These are phyloP conservation scores for Zymoseptoria brevis DNA, from an alignment of 2,329 filamentous ascomycete genomes.

Conservation along the genomic window DNA sequence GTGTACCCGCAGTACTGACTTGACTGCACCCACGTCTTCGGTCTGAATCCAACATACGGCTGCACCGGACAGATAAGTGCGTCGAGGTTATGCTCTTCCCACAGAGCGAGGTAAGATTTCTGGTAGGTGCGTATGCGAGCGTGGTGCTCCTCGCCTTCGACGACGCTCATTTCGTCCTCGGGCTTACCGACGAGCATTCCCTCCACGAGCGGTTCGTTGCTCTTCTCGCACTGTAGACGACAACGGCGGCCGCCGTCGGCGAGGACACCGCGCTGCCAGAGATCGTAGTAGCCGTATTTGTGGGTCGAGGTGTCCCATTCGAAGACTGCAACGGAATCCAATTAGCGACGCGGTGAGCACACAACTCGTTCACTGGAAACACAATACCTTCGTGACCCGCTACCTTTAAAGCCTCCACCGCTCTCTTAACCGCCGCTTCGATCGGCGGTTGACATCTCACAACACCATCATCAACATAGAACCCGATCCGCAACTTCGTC, in stretches of 20 bases:
- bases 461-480: too few species aligned
- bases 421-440: too few species aligned
- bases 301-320: slow-evolving; percentile 13
- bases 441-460: too few species aligned
- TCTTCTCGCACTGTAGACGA: slow-evolving; percentile 9
- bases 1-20: slow-evolving; percentile 17
- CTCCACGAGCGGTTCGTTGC: slow-evolving; percentile 17
- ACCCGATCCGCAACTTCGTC: slow-evolving; percentile 12
- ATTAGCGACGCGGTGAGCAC: too few species aligned
- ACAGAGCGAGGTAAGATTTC: slow-evolving; percentile 30
- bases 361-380: too few species aligned
- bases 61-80: slow-evolving; percentile 39
- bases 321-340: slow-evolving; percentile 1
- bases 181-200: slow-evolving; percentile 17
- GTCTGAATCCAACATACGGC: slow-evolving; percentile 14
- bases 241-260: slow-evolving; percentile 16
- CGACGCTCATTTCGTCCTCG: slow-evolving; percentile 8
- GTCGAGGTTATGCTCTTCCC: slow-evolving; percentile 42
- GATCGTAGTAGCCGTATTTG: slow-evolving; percentile 4
- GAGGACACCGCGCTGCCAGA: slow-evolving; percentile 14
- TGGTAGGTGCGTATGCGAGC: slow-evolving; percentile 4
- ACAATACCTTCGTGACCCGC: neutral
- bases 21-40: slow-evolving; percentile 16
- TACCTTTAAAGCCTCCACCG: too few species aligned
- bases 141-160: slow-evolving; percentile 12